Percentiles rank a stretch among this genome's conserved stretches.
Evolutionary conservation across 306 rosid genomes (phyloP).

Genomic region (Cucumis hystrix): DNA sequence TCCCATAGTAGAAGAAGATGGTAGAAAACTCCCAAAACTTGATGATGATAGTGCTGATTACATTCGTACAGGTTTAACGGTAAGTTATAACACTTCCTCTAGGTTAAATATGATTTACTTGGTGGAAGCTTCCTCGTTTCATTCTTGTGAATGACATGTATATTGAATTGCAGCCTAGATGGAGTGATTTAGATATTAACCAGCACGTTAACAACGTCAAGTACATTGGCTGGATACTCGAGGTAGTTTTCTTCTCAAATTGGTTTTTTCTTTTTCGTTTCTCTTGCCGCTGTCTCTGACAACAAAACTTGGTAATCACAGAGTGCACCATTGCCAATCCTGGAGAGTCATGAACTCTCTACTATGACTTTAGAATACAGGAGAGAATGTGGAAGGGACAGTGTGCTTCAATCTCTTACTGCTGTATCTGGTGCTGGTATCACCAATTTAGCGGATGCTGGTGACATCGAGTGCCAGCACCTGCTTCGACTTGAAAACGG

Average conservation of each 20-base stretch:
- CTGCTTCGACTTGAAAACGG: constrained; percentile 82
- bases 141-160: neutral
- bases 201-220: constrained; percentile 99
- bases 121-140: neutral
- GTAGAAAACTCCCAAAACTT: constrained; percentile 69
- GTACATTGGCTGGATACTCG: constrained; percentile 99
- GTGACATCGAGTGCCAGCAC: constrained; percentile 74
- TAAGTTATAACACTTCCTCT: constrained; percentile 21
- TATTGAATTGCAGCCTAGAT: constrained; percentile 59
- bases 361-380: constrained; percentile 80
- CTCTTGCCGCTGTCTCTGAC: neutral
- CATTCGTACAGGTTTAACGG: constrained; percentile 60
- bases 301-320: constrained; percentile 24
- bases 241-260: constrained; percentile 31
- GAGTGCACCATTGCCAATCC: constrained; percentile 87
- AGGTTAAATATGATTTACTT: neutral
- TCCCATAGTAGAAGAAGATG: constrained; percentile 85
- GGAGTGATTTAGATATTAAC: constrained; percentile 88
- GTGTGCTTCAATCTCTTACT: constrained; percentile 77
- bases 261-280: no score
- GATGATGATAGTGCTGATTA: constrained; percentile 59
- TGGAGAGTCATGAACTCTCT: constrained; percentile 87
- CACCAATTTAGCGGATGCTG: constrained; percentile 38
- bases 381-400: constrained; percentile 98
- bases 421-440: constrained; percentile 41